phyloP scores from a whole-genome alignment of 2,329 filamentous ascomycete species.

The Fusarium buharicum region DNA sequence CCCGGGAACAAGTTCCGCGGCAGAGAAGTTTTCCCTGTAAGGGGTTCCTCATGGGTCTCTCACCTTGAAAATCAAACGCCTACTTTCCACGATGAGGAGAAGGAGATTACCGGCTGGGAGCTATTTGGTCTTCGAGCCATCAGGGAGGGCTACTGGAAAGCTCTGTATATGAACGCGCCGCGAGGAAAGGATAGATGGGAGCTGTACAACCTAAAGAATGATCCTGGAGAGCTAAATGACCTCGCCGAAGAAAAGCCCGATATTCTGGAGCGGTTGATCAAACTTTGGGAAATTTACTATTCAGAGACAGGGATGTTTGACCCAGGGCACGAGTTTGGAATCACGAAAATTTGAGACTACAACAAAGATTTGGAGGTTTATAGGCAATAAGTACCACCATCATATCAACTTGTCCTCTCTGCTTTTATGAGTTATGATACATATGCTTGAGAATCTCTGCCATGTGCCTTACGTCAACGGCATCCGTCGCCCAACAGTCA shows the following conservation, averaged over 20 bases:
- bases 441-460: neutral
- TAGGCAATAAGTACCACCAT: too few species aligned
- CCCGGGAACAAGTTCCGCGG: constrained; percentile 50
- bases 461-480: constrained; percentile 6
- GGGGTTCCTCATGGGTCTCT: constrained; percentile 50
- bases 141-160: constrained; percentile 62
- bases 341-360: constrained; percentile 1
- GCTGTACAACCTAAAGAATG: constrained; percentile 22
- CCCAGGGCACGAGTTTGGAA: constrained; percentile 18
- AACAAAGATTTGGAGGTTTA: neutral
- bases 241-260: constrained; percentile 11
- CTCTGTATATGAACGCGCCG: constrained; percentile 39
- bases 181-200: constrained; percentile 30
- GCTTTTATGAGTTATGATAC: neutral
- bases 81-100: constrained; percentile 56
- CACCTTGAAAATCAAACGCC: constrained; percentile 46
- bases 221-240: constrained; percentile 21
- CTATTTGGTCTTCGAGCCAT: constrained; percentile 63
- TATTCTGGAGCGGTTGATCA: constrained; percentile 17
- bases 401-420: neutral
- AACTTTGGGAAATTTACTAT: constrained; percentile 28
- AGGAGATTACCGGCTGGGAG: constrained; percentile 66
- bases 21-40: constrained; percentile 61
- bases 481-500: constrained; percentile 6
- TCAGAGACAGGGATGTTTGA: constrained; percentile 31